A percentile compares a stretch with the other conserved stretches of the same genome.
Conservation (phyloP, 2,329 filamentous ascomycete genomes). For the Rasamsonia emersonii region DNA sequence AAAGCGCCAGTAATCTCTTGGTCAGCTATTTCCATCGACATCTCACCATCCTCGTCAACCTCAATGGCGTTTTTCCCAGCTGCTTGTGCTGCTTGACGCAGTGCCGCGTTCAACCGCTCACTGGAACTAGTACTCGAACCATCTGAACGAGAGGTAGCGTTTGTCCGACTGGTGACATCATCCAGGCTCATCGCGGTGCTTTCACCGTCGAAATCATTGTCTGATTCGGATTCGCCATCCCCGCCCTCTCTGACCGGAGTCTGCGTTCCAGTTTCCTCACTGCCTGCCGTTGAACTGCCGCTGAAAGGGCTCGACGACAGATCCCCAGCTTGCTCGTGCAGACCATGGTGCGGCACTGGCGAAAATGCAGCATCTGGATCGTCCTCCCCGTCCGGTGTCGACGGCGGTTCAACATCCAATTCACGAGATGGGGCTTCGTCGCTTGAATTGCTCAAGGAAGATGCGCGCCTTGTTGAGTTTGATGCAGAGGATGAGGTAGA, state of each 20-base stretch:
- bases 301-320: slow-evolving; percentile 75
- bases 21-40: slow-evolving; percentile 71
- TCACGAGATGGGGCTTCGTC: slow-evolving; percentile 21
- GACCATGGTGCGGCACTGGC: slow-evolving; percentile 56
- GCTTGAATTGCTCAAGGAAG: slow-evolving; percentile 42
- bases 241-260: slow-evolving; percentile 31
- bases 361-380: slow-evolving; percentile 51
- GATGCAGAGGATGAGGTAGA: slow-evolving; percentile 68
- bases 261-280: slow-evolving; percentile 35
- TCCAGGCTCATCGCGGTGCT: slow-evolving; percentile 78
- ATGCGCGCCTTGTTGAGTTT: slow-evolving; percentile 66
- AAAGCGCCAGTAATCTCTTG: slow-evolving; percentile 46
- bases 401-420: slow-evolving; percentile 50
- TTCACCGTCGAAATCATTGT: slow-evolving; percentile 48
- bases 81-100: slow-evolving; percentile 64
- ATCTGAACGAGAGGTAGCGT: slow-evolving; percentile 52
- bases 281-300: slow-evolving; percentile 41
- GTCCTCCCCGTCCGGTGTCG: slow-evolving; percentile 53
- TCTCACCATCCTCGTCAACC: slow-evolving; percentile 54
- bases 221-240: slow-evolving; percentile 41
- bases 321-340: slow-evolving; percentile 58
- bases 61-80: slow-evolving; percentile 66
- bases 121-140: slow-evolving; percentile 56
- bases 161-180: slow-evolving; percentile 62
- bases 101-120: slow-evolving; percentile 64